Base-by-base conservation (phyloP, 1,284 basidiomycete genomes). In the Rhizoctonia solani region DNA sequence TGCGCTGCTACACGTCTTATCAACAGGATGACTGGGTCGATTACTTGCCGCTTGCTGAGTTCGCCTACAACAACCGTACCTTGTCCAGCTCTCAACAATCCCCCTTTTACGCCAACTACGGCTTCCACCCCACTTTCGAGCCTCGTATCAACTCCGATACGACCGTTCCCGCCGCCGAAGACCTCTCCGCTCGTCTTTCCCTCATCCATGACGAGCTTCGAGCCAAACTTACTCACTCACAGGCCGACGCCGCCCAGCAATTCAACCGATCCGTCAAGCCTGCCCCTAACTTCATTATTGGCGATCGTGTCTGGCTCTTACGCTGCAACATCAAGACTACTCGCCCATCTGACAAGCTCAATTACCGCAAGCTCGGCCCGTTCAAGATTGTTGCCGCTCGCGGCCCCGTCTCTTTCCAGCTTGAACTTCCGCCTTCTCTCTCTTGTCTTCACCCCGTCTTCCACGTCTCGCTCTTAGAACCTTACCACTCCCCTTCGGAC, bases 31-130 rank as follows among this genome's bases (percentile, higher is more conserved):
- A 74, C 49, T 74, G 71, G 74, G 29, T 14, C 14, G 50, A 71
- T 5, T 56, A 53, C 11, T 55, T 74, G 1, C 68, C 74, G 3
- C 50, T 72, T 11, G 68, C 72, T 11, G 72, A 73, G 46, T 73
- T 73, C 42, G 37, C 72, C 2, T 70, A 65, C 56, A 71, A 73
- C 34, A 72, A 72, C 49, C 16, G 46, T 13, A 4, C 54, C 13
- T 56, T 32, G 3, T 25, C 67, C 1, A 69, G 69, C 1, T 70
- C 69, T 19, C 30, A 66, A 1, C 63, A 53, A n/a, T 74, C 81
- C 1, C 82, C 81, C 0, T 82, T 83, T 75, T 77, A 73, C 37
- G 76, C 78, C 41, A 77, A 79, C 58, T 70, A 74, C n/a, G 80
- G 76, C 14, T 80, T 74, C 54, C 70, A 77, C 55, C 79, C 79